Evolutionary conservation across 208 protist species (phyloP), one percentile per base, ranked within the genome.

Genomic region (Blastocrithidia nonstop): DNA sequence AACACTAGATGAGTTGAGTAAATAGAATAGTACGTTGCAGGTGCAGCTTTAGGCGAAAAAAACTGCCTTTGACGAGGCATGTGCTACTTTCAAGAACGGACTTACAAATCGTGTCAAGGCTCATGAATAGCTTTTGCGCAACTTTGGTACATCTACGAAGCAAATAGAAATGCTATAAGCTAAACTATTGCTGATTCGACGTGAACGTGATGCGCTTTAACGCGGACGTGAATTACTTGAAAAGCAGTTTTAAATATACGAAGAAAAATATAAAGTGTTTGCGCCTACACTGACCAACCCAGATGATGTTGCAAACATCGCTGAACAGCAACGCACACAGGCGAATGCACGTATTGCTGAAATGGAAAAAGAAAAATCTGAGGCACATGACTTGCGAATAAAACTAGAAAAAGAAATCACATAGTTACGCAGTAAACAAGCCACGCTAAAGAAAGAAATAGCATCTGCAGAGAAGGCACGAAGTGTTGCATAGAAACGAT

Each of bases 171-270:
- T 54, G 39, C 45, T 88, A 4, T 61, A 87, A 57, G 57, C 45
- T 9, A 53, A 64, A 29, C 53, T 82, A 4, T 31, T 72, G 22
- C 45, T 71, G 9, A 54, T 71, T 28, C 57, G 66, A 4, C 68
- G 62, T 1, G 75, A 88, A 65, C 61, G 54, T 22, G 47, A 64
- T 28, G 46, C 47, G 6, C 41, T 72, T 20, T 45, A 71, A 37
- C 66, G 59, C 43, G 38, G 41, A 16, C 57, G 57, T 39, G 39
- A 45, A 1, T 15, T 46, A 1, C 50, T 88, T 25, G 35, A 69
- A 61, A 35, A 84, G 55, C 74, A 93, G 56, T 39, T 88, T 1
- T 49, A 70, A 20, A 44, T 61, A 20, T 93, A 88, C 58, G 65
- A 74, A 7, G 47, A 45, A 3, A 66, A 80, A 38, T 71, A 86